A percentile compares a stretch with the other conserved stretches of the same genome.
These are phyloP conservation scores for Ascochyta fabae DNA, from an alignment of 2,329 filamentous ascomycete species.

Conservation along the genomic window DNA sequence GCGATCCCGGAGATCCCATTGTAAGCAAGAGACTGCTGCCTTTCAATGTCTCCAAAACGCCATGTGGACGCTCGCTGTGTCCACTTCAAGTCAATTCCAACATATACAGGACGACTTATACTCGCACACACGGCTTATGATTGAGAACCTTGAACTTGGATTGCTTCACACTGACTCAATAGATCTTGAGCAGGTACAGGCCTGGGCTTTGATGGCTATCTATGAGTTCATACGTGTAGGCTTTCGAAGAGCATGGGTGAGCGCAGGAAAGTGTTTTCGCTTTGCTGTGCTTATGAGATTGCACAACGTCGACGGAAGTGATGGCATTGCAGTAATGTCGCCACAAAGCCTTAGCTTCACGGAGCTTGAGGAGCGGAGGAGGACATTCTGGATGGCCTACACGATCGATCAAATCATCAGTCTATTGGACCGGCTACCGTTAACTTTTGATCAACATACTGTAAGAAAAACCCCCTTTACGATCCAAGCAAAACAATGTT, in stretches of 20 bases:
- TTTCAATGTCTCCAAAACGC: conserved; percentile 8
- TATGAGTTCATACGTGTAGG: conserved; percentile 7
- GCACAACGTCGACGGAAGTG: conserved; percentile 3
- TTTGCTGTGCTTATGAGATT: conserved; percentile 3
- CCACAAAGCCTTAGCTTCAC: background rate
- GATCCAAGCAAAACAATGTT: background rate
- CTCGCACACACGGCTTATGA: conserved; percentile 5
- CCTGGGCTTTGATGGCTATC: background rate
- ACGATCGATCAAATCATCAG: conserved; percentile 6
- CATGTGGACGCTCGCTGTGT: conserved; percentile 7
- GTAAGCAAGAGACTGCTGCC: background rate
- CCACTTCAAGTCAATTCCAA: conserved; percentile 8
- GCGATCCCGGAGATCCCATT: background rate
- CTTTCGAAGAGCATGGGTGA: conserved; percentile 9
- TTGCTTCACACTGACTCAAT: conserved; percentile 1
- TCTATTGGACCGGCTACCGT: conserved; percentile 1
- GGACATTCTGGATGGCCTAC: conserved; percentile 9
- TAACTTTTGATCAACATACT: conserved; percentile 5
- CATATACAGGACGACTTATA: conserved; percentile 5
- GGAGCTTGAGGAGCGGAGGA: conserved; percentile 3
- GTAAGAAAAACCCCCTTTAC: background rate
- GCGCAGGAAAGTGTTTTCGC: conserved; percentile 7
- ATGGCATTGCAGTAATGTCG: background rate
- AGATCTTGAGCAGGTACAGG: conserved; percentile 3
- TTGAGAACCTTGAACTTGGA: background rate